Base-by-base conservation (phyloP, 1,284 basidiomycete species). In the Mycena citricolor region DNA sequence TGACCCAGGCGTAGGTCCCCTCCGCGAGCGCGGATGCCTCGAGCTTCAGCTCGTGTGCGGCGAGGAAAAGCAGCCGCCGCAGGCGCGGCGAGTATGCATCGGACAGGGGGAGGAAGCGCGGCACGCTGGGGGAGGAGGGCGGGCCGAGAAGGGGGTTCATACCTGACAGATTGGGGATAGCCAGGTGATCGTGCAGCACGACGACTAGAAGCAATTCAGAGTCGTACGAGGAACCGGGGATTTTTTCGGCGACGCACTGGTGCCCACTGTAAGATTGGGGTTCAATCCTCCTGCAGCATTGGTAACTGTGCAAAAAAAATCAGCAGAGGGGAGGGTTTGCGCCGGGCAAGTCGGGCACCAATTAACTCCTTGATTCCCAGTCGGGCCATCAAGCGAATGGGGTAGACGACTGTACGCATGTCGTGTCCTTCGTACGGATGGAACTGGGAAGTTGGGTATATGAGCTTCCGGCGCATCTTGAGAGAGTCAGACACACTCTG, bases 1-100 rank as follows among this genome's bases (percentile, higher is more conserved):
- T 75, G 29, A 93, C 90, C 85, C 89, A 92, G 4, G 88, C 88
- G 55, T 93, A 93, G 0, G 77, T 82, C 0, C 90, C 90, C 58
- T 90, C 89, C 4, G 76, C 76, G 13, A 88, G 66, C 8, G 77
- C 76, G 53, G 57, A 3, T 55, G 61, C 48, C 56, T 60, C 54
- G 35, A 80, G 54, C 0, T 60, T 53, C 32, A 91, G 76, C 21
- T 72, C 61, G 54, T 84, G 72, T 0, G 86, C 79, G 0, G 87
- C 81, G 24, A 79, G 71, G 64, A 89, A 90, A 4, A 77, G 74
- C 5, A 83, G 68, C 2, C 81, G 74, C 12, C 87, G 79, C n/a
- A 93, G 70, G 2, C 64, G 52, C 10, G 78, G 67, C 3, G 85
- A 86, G 62, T 93, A 90, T 2, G 89, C 88, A 54, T 87, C 76